Evolutionary conservation across 2,329 filamentous ascomycete species (phyloP), one percentile per base, ranked within the genome.

Genomic region (Cladosporium oxysporum): DNA sequence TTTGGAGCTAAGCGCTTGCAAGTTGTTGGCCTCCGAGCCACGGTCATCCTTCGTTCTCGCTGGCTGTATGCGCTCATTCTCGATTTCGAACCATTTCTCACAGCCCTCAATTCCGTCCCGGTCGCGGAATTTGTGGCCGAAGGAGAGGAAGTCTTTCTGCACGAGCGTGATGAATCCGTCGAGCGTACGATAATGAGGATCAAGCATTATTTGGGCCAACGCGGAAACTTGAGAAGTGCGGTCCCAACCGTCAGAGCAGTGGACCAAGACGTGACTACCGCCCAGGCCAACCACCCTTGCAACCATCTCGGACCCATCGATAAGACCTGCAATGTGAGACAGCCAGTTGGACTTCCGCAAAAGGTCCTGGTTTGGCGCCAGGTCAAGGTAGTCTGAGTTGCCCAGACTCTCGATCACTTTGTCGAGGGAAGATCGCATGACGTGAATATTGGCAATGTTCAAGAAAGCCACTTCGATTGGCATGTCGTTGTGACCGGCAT

Each of bases 181-280:
- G 59, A 99, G 82, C 0, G 95, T 98, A 61, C 95, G 88, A 77
- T 93, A 99, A 78, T 96, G 97, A 0, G 95, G 95, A 75, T 99
- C 95, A 10, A 99, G 85, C 82, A 97, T 94, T 47, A 99, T 85
- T 79, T 99, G 93, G 65, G 93, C 90, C 65, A 99, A 81, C 5
- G 93, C 93, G 73, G 93, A 96, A 61, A 99, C 85, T 79, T 99
- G 95, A 73, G 93, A 94, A 8, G 95, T 99, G 60, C 95, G 90
- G 79, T 99, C 95, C 95, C 95, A 99, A 4, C 95, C 95, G 78
- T 99, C 95, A 2, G 95, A 98, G 79, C 95, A 99, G 79, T 99
- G 95, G 58, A 99, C 97, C 55, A 99, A 82, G 12, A 96, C 94
- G 76, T 99, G 93, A 1, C 93, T 97, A 75, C 97, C 94, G 70